These are phyloP conservation scores for Linaria vulgaris DNA, from an alignment of 257 asterid species.

Conservation along the genomic window DNA sequence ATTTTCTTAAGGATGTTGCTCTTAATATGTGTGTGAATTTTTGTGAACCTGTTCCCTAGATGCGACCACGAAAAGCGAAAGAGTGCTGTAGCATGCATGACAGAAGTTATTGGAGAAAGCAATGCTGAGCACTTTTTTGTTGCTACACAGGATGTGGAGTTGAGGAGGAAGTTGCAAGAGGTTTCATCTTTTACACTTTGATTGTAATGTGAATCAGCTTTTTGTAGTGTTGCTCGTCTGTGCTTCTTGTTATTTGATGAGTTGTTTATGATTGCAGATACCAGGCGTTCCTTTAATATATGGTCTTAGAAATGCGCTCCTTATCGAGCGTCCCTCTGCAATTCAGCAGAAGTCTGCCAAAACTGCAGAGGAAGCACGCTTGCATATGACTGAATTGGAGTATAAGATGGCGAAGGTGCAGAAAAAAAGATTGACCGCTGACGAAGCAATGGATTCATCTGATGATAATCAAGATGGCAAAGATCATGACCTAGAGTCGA, in stretches of 20 bases:
- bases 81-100: constrained; percentile 68
- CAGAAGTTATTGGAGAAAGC: constrained; percentile 73
- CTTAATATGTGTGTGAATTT: constrained; percentile 22
- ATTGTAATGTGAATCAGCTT: not conserved
- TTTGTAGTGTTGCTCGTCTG: not conserved
- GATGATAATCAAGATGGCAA: constrained; percentile 40
- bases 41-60: constrained; percentile 39
- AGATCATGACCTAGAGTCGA: constrained; percentile 30
- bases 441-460: constrained; percentile 47
- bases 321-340: constrained; percentile 80
- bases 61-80: constrained; percentile 82
- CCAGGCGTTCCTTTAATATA: constrained; percentile 84
- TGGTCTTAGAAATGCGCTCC: constrained; percentile 78
- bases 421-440: constrained; percentile 40
- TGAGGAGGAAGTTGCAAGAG: constrained; percentile 72
- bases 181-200: constrained; percentile 30
- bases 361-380: constrained; percentile 70
- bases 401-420: constrained; percentile 40
- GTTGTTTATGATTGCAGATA: constrained; percentile 46
- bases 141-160: constrained; percentile 85
- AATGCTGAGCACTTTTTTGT: constrained; percentile 85
- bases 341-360: constrained; percentile 62
- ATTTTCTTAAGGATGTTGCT: constrained; percentile 2
- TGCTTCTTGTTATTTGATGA: not conserved
- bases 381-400: constrained; percentile 69